Evolutionary conservation across 2,329 filamentous ascomycete species (phyloP), one percentile per base, ranked within the genome.

Genomic region (Fusarium secorum): DNA sequence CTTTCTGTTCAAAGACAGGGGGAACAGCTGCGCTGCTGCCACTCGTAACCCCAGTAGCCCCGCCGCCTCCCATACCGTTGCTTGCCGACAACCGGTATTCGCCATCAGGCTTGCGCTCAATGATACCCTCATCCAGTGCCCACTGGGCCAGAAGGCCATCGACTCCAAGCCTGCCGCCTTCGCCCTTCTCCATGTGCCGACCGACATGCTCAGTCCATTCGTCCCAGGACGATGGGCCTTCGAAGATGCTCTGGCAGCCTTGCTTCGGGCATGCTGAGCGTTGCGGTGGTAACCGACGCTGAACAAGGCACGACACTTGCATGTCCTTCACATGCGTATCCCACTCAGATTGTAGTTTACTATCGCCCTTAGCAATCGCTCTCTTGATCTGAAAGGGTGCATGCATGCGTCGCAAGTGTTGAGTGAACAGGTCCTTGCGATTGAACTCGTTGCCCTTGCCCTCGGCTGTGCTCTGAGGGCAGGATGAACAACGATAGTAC

Each of bases 361-460:
- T 86, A 72, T 90, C 88, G 2, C 84, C 84, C 74, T 90, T 89
- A 30, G 84, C 82, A 22, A 87, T 80, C 14, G 86, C 80, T 75
- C 88, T 85, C 76, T 89, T 87, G 76, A 88, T 90, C 76, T 89
- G 85, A 44, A 89, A 88, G 0, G 91, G 90, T 0, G 91, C 90
- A 76, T 99, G 96, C 95, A 98, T 98, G 49, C 95, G 93, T 18
- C 95, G 91, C 18, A 97, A 87, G 76, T 99, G 95, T 78, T 98
- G 95, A 0, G 93, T 95, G 79, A 98, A 99, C 17, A 99, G 88
- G 78, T 98, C 95, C 79, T 97, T 98, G 75, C 95, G 91, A 80
- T 98, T 98, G 81, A 98, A 98, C 79, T 91, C 89, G 67, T 89
- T 89, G 7, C 86, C 87, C 69, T 87, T 89, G 36, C 87, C 87